Evolutionary conservation across 768 basidiomycete genomes (phyloP).

Genomic region (Mycena vulgaris): DNA sequence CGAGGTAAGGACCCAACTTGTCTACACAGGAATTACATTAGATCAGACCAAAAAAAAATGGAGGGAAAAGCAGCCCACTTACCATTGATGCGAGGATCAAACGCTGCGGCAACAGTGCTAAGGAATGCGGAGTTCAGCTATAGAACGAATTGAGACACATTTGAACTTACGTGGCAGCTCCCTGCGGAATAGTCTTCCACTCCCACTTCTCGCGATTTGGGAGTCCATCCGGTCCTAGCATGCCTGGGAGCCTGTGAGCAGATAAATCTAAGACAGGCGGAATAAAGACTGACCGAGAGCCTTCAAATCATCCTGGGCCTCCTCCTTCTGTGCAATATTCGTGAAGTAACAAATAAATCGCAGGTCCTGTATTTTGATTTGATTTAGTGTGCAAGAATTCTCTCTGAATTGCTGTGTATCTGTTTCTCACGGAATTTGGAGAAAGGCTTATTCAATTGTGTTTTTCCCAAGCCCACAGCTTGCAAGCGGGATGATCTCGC

Average conservation of each 20-base stretch:
- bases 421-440: too few relatives aligned
- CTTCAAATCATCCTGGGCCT: constrained; percentile 2
- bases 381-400: too few relatives aligned
- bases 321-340: constrained; percentile 9
- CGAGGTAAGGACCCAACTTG: constrained; percentile 2
- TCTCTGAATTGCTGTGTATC: too few relatives aligned
- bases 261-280: too few relatives aligned
- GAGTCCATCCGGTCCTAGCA: not conserved
- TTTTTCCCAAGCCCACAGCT: too few relatives aligned
- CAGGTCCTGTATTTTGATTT: too few relatives aligned
- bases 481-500: too few relatives aligned
- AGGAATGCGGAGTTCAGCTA: not conserved
- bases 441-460: too few relatives aligned
- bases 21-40: not conserved
- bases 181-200: constrained; percentile 28
- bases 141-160: not conserved
- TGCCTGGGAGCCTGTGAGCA: too few relatives aligned
- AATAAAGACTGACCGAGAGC: not conserved
- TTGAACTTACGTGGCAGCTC: constrained; percentile 20
- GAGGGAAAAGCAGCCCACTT: too few relatives aligned
- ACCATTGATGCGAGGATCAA: constrained; percentile 15
- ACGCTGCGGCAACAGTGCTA: constrained; percentile 18
- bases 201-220: constrained; percentile 1
- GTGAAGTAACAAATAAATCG: too few relatives aligned
- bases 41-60: not conserved